A percentile compares a stretch with the other conserved stretches of the same genome.
phyloP scores from a whole-genome alignment of 495 filamentous ascomycete genomes.

The Jackrogersella minutella region DNA sequence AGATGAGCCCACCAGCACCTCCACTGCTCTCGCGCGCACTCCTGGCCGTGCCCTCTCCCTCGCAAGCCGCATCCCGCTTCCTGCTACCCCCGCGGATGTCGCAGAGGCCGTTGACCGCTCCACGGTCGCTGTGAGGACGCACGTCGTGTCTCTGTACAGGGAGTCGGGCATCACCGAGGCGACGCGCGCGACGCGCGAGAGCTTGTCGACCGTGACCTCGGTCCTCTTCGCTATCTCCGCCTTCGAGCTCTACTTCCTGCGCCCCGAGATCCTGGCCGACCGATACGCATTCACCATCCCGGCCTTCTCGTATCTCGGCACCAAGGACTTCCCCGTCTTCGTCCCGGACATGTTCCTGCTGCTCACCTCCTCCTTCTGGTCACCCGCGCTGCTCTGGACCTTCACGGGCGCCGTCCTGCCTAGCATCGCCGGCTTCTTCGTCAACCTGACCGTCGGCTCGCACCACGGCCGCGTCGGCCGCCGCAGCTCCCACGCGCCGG shows the following conservation, averaged over 20 bases:
- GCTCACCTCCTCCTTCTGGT: slow-evolving; percentile 84
- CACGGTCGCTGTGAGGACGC: slow-evolving; percentile 68
- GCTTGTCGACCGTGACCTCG: slow-evolving; percentile 70
- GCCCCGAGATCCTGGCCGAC: slow-evolving; percentile 69
- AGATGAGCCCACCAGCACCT: slow-evolving; percentile 44
- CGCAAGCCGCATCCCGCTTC: slow-evolving; percentile 67
- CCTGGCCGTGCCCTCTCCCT: slow-evolving; percentile 59
- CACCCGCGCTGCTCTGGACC: slow-evolving; percentile 78
- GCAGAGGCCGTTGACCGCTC: slow-evolving; percentile 82
- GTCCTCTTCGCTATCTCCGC: slow-evolving; percentile 70
- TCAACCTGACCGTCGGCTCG: slow-evolving; percentile 73
- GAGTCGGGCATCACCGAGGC: slow-evolving; percentile 61
- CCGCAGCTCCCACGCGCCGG: slow-evolving; percentile 42
- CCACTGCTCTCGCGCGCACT: slow-evolving; percentile 53
- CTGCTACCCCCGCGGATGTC: slow-evolving; percentile 84
- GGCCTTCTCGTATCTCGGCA: slow-evolving; percentile 62
- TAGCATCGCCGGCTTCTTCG: slow-evolving; percentile 77
- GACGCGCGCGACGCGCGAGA: slow-evolving; percentile 69
- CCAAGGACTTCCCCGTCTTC: slow-evolving; percentile 60
- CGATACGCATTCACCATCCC: slow-evolving; percentile 75
- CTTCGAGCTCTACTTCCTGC: slow-evolving; percentile 68
- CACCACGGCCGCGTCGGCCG: slow-evolving; percentile 40
- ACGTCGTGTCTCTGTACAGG: slow-evolving; percentile 57
- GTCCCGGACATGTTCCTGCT: slow-evolving; percentile 84
- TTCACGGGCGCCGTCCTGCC: slow-evolving; percentile 76